Evolutionary conservation across 441 rosid species (phyloP).

Genomic region (Euphorbia schlechtendalii): DNA sequence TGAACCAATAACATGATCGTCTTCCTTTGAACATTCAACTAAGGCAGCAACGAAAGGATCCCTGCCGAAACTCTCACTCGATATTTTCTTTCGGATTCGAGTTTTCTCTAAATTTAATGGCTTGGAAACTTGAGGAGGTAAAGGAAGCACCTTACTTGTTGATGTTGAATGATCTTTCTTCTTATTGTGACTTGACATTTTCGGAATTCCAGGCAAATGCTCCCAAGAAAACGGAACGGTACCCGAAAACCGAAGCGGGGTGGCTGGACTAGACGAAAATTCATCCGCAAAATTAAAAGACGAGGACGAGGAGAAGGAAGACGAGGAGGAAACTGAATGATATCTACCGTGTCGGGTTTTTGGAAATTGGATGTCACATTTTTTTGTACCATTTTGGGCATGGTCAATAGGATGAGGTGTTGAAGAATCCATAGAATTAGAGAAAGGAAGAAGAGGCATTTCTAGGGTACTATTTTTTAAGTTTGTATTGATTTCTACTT

Average conservation of each 20-base stretch:
- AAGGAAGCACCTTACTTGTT: conserved; percentile 36
- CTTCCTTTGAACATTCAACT: conserved; percentile 64
- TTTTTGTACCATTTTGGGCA: conserved; percentile 19
- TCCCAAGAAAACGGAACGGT: conserved; percentile 97
- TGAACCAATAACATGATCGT: conserved; percentile 19
- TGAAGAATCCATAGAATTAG: conserved; percentile 22
- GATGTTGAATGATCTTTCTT: conserved; percentile 27
- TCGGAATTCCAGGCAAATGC: conserved; percentile 74
- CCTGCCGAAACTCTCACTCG: conserved; percentile 15
- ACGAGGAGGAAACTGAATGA: conserved; percentile 44
- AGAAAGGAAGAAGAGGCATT: conserved; percentile 2
- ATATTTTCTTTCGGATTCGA: conserved; percentile 21
- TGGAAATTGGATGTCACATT: conserved; percentile 18
- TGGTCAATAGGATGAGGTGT: too few species aligned
- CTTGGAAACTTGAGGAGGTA: conserved; percentile 38
- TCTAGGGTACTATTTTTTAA: neutral
- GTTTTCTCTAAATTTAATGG: conserved; percentile 7
- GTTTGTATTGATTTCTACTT: neutral
- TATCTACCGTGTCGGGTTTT: conserved; percentile 17
- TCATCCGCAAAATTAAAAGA: conserved; percentile 32
- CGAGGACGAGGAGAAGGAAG: conserved; percentile 35
- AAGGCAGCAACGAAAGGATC: conserved; percentile 79
- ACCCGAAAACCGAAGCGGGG: conserved; percentile 50
- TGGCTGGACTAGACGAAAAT: conserved; percentile 40
- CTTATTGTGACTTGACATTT: conserved; percentile 31